Evolutionary conservation across 2,329 filamentous ascomycete genomes (phyloP), one percentile per base, ranked within the genome.

Genomic region (Apiospora aurea): DNA sequence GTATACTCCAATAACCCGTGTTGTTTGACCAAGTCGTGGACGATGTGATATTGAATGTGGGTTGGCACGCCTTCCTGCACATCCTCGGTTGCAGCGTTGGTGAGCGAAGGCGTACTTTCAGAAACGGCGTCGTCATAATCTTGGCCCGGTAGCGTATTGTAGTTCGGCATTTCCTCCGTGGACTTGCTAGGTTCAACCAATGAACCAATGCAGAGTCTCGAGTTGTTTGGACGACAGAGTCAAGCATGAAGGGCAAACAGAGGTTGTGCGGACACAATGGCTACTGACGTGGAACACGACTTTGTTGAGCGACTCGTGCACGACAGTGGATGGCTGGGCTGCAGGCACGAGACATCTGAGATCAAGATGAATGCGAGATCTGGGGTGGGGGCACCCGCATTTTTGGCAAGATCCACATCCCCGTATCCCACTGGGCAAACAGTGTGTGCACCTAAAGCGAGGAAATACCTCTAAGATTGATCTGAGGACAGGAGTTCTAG

Each of bases 251-350:
- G 26, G 26, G 26, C 4, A 16, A 6, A 18, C 6, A 49, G 47
- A 34, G 53, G 21, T 4, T 34, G 14, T 21, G 53, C 6, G 2
- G 16, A 14, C 26, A 38, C 11, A 8, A 29, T n/a, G n/a, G 26
- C 5, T 21, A 34, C 18, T 24, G 47, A 49, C 47, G 21, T 18
- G 53, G 21, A 61, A 61, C 26, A 16, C 29, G 53, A 21, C 26
- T 34, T 21, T 61, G 53, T 61, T 57, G 49, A 26, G 49, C 26
- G 49, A 14, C 24, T 53, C n/a, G 49, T 53, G 53, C 53, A 61
- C 51, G 24, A 18, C 51, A 53, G 51, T 53, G 10, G 26, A 57
- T n/a, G 13, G 13, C 51, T 57, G 29, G 13, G 51, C 51, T n/a
- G 51, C 51, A 57, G 26, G 51, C 26, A 49, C 26, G 51, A 57